Base-by-base conservation (phyloP, 2,329 filamentous ascomycete genomes). In the Aspergillus tanneri region DNA sequence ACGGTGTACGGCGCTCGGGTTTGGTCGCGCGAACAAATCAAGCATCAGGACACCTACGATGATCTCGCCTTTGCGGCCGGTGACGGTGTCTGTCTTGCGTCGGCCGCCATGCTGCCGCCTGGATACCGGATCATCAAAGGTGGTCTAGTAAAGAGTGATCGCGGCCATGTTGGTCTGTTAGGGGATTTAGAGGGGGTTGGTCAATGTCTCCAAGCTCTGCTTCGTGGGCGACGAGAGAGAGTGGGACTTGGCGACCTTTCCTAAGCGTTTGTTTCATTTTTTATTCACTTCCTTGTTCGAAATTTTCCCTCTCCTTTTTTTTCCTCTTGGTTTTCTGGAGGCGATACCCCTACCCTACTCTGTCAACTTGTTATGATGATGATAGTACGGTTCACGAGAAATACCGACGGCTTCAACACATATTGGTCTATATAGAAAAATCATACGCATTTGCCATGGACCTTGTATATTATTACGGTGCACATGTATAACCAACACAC, bases 1-100 rank as follows among this genome's bases (percentile, higher is more conserved):
- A 96, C 91, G 0, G 88, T 95, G 1, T 90, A 85, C 63, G 90
- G 86, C 0, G 89, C 88, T 0, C 84, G 85, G 36, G 89, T 97
- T 0, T 73, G 80, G 11, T 82, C 83, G 2, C 77, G 80, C 3
- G 90, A 92, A 45, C 84, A 80, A 0, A 96, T 96, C 56, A 80
- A 83, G 41, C 82, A 83, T 52, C 75, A 82, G 0, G 89, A 95
- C 67, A 85, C 83, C 0, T 96, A 95, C 65, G 90, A 95, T 56
- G 86, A 95, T 58, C 77, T 97, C 2, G 81, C 89, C 0, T 96
- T 96, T 71, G 86, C 87, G 0, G 86, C 85, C 18, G 90, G 91
- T 2, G 91, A 97, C 64, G 92, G 91, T 0, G 91, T 97, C 0
- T 90, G 92, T 46, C 78, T 96, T 5, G 88, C 91, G 0, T 83